Base-by-base conservation (phyloP, 164 flowering plant genomes). In the Vitis rupestris region DNA sequence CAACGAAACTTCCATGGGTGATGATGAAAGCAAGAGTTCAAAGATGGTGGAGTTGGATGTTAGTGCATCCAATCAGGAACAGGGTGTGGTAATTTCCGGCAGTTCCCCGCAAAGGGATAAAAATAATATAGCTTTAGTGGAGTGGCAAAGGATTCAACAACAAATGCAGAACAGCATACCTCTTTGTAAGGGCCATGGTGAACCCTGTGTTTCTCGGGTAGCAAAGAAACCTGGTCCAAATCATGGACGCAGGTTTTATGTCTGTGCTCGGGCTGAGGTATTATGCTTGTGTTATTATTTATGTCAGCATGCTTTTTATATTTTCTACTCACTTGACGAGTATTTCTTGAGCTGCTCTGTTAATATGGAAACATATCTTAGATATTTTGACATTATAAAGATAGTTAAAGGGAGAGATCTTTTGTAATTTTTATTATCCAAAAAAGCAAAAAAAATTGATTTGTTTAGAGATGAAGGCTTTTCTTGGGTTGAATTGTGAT, bases 231-330 rank as follows among this genome's bases (percentile, higher is more conserved):
- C 86, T 55, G 99, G 98, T 58, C 89, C 91, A 10, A 96, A 83
- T 63, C 78, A 80, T 59, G 97, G 99, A 27, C 94, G 90, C 69
- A 83, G 89, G 68, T 96, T 96, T 78, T 96, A 87, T 77, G 91
- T 83, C 58, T 96, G 99, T 74, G 86, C 91, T 73, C 95, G 98
- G 66, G 89, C 95, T 64, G 96, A 96, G 99, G 99, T 96, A 89
- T 48, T 66, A 56, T 55, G 27, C 44, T 2, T 9, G 8, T 30
- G 10, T 57, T 57, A 17, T 0, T 2, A 29, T 30, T 59, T 62
- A 3, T 2, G 53, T 48, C 50, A 1, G 14, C 49, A 6, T 11
- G 11, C 4, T 16, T 53, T 63, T 23, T 14, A 30, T 50, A 51
- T 50, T 14, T 57, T 30, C 59, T 50, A 23, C 27, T 23, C 27